Conservation (phyloP, 805 yeast species). For the Tetrapisispora taiwanensis region DNA sequence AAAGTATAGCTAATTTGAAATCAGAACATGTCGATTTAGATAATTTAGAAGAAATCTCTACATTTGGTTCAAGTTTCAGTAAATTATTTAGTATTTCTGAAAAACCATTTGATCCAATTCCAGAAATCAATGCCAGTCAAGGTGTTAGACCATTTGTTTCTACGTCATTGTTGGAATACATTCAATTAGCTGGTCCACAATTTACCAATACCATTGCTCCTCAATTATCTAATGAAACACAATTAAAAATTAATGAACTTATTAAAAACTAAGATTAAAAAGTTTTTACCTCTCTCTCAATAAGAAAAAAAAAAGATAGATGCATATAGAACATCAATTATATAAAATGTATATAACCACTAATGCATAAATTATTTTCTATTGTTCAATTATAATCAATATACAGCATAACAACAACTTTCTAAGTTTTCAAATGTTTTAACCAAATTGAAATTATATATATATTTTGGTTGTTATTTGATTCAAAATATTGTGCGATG, state of each 20-base stretch:
- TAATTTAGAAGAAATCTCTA: constrained; percentile 59
- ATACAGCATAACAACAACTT: too few species aligned
- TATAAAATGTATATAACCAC: not conserved
- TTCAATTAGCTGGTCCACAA: constrained; percentile 11
- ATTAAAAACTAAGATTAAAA: constrained; percentile 4
- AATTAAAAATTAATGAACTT: constrained; percentile 18
- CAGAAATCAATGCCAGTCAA: constrained; percentile 32
- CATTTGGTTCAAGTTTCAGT: constrained; percentile 83
- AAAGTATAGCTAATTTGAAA: constrained; percentile 31
- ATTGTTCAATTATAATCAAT: too few species aligned
- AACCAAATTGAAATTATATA: too few species aligned
- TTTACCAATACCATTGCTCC: constrained; percentile 16
- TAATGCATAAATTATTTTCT: not conserved
- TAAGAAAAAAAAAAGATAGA: not conserved
- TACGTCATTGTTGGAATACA: constrained; percentile 15
- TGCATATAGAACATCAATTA: not conserved
- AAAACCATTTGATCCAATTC: constrained; percentile 62
- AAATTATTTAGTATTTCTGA: constrained; percentile 53
- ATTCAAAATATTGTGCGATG: too few species aligned
- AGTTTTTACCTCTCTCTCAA: too few species aligned
- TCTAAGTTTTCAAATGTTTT: too few species aligned
- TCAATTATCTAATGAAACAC: constrained; percentile 22
- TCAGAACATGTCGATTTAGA: constrained; percentile 32
- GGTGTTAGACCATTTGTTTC: constrained; percentile 20
- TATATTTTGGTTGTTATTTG: too few species aligned